Evolutionary conservation across 2,329 filamentous ascomycete species (phyloP), one percentile per base, ranked within the genome.

Genomic region (Trichoderma brevicompactum): DNA sequence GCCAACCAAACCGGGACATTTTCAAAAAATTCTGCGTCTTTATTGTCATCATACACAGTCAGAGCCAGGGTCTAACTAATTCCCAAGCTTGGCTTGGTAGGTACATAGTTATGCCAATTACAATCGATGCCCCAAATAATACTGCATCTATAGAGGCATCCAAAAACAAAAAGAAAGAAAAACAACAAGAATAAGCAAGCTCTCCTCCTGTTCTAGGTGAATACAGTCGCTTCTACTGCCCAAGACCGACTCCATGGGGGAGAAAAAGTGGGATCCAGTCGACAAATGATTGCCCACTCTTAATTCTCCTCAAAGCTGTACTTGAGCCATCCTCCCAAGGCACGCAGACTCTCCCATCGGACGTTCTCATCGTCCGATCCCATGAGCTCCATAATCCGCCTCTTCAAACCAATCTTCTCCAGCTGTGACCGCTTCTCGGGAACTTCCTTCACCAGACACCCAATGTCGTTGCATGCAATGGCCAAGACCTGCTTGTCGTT

Each of bases 331-430:
- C 84, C 83, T 19, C 85, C 85, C 46, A 97, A 87, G 15, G 94
- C 93, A 72, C 90, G 87, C 79, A 97, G 80, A 78, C 92, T 95
- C 82, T 97, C 94, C 92, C 93, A 97, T 74, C 94, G 85, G 53
- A 97, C 92, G 66, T 87, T 89, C 81, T 97, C 93, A 73, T 97
- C 92, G 66, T 88, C 84, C 74, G 96, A 92, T 72, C 87, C 89
- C 94, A 97, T 97, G 73, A 97, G 82, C 79, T 93, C 91, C 93
- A 97, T 96, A 67, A 97, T 89, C 70, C 92, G 85, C 17, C 86
- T 87, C 85, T 97, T 97, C 68, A 97, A 79, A 0, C 92, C 92
- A 49, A 93, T 78, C 79, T 89, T 93, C 81, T 97, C 94, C 71
- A 97, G 83, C 75, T 90, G 86, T 66, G 84, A 81, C 73, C 94